These are phyloP conservation scores for Globisporangium acanthophoron DNA, from an alignment of 352 stramenopile species.

Conservation along the genomic window DNA sequence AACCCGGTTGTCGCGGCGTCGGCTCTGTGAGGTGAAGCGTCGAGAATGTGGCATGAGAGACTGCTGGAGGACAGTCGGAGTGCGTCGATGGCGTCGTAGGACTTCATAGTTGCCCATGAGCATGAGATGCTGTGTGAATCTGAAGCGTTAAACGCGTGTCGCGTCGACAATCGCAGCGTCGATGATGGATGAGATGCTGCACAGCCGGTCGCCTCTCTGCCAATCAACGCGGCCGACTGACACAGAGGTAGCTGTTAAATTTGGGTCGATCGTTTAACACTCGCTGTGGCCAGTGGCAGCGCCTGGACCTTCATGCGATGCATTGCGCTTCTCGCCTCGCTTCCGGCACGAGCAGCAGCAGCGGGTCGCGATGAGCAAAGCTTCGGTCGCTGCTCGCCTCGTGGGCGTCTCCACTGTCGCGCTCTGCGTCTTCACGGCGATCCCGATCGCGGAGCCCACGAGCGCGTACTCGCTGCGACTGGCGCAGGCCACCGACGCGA, in stretches of 20 bases:
- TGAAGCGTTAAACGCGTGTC: neutral
- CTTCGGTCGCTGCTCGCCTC: slow-evolving; percentile 28
- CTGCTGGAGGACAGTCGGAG: no score
- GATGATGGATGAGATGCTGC: neutral
- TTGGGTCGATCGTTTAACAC: neutral
- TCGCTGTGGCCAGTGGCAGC: neutral
- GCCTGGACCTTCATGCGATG: neutral
- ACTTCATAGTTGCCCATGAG: no score
- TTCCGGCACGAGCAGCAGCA: neutral
- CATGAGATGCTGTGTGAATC: neutral
- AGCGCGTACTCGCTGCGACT: slow-evolving; percentile 53
- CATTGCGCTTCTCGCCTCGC: neutral
- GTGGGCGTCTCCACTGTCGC: slow-evolving; percentile 25
- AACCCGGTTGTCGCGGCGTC: slow-evolving; percentile 78
- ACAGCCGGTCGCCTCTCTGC: neutral
- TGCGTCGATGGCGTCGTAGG: no score
- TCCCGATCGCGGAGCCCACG: slow-evolving; percentile 55
- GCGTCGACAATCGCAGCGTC: neutral
- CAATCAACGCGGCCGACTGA: slow-evolving; percentile 2
- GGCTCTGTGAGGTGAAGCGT: slow-evolving; percentile 33
- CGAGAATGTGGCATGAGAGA: neutral
- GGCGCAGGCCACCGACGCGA: slow-evolving; percentile 46
- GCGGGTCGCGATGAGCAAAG: slow-evolving; percentile 16
- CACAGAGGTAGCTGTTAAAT: neutral
- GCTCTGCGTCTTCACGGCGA: slow-evolving; percentile 38